Conservation (phyloP, 1,284 basidiomycete species). For the Sporisorium iseilematis-ciliati region DNA sequence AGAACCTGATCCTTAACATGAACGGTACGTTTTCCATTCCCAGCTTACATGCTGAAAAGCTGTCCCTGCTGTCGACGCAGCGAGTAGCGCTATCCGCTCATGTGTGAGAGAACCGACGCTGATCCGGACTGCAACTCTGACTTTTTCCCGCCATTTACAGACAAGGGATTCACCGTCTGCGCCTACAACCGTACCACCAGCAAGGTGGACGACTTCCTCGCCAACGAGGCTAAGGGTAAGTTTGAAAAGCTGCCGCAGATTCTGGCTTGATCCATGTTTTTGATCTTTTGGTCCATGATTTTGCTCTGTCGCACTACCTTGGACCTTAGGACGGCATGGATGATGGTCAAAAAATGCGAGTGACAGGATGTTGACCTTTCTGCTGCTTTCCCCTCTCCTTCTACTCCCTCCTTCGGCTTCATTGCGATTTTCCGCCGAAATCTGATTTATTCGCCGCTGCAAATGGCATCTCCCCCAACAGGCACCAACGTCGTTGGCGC, state of each 20-base stretch:
- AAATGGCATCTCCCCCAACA: slow-evolving; percentile 5
- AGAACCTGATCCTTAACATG: slow-evolving; percentile 70
- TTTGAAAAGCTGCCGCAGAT: not conserved
- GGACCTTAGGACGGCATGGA: not conserved
- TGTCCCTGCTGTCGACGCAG: not conserved
- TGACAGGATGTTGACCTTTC: slow-evolving; percentile 24
- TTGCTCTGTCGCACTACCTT: not conserved
- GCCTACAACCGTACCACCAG: slow-evolving; percentile 96
- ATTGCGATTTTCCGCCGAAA: not conserved
- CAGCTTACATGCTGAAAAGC: no score
- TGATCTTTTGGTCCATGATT: not conserved
- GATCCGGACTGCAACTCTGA: not conserved
- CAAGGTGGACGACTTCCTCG: slow-evolving; percentile 96
- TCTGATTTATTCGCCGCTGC: no score
- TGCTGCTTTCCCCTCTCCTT: slow-evolving; percentile 67
- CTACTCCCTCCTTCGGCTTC: not conserved
- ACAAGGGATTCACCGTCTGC: slow-evolving; percentile 97
- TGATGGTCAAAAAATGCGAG: not conserved
- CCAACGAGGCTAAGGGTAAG: slow-evolving; percentile 95
- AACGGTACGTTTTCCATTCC: slow-evolving; percentile 60
- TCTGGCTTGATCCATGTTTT: not conserved
- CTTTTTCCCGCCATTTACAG: slow-evolving; percentile 67
- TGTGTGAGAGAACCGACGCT: slow-evolving; percentile 5
- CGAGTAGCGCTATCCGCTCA: not conserved
- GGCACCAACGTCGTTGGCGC: slow-evolving; percentile 95